Base-by-base conservation (phyloP, 1,139 yeast genomes). In the Zygosaccharomyces sapae region DNA sequence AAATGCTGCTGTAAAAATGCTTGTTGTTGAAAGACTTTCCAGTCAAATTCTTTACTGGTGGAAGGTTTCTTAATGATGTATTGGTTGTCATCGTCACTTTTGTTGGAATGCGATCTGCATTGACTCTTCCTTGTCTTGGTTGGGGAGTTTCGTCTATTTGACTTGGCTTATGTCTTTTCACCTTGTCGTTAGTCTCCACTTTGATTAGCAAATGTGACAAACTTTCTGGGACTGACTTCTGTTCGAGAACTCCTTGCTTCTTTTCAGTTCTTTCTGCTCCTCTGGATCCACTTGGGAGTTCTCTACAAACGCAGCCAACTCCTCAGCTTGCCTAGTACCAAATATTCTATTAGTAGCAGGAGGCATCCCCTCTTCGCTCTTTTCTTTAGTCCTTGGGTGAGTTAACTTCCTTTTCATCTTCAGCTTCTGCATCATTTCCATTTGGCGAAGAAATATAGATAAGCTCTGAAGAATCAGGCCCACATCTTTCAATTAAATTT, bases 391-490 rank as follows among this genome's bases (percentile, higher is more conserved):
- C 29, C 29, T 19, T 4, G 10, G n/a, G n/a, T 22, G 49, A 34
- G 25, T 39, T 30, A 8, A 9, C n/a, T 12, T 41, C 48, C 5
- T 36, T 24, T 7, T 33, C 44, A 18, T 30, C 42, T 22, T 35
- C 46, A 16, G 35, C 30, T n/a, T 44, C 43, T 16, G 20, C 19
- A 24, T 38, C 35, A 13, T 46, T 10, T 7, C 22, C 19, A 1
- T 4, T 27, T 8, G 27, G 37, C 6, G 51, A 45, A 1, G 49
- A 24, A 3, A 62, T 57, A 47, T 72, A 71, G 9, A 76, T 67
- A 24, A 76, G 61, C 51, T 76, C 80, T 1, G 77, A 69, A 3
- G 80, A 74, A 58, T 76, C 77, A 1, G 80, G 79, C 0, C 81
- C 80, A 65, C 80, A 76, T 54, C 81, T 66, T 46, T 76, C 73